Base-by-base conservation (phyloP, 768 basidiomycete species). In the Pleurotus platypus region DNA sequence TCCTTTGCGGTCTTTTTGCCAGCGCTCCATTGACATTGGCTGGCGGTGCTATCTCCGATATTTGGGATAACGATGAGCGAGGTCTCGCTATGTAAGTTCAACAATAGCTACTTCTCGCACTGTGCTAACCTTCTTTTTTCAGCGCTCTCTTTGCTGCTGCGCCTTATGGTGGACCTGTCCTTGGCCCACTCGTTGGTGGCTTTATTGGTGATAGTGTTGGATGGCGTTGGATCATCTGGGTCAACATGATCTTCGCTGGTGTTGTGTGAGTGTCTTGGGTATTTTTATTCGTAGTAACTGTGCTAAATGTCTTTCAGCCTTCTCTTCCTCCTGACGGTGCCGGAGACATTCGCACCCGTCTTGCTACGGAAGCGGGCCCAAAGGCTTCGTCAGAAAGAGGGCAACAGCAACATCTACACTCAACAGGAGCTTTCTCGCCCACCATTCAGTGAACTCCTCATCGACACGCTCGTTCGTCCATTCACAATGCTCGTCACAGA, bases 111-210 rank as follows among this genome's bases (percentile, higher is more conserved):
- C 38, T 40, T 42, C 5, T 9, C 20, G 13, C 18, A 2, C 18
- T 3, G 1, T 5, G 22, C 24, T n/a, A 12, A 42, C 8, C 38
- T n/a, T 54, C 24, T 24, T 30, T 12, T 1, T 27, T 22, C 42
- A 54, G 51, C 42, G 65, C 70, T 15, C 55, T 79, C 3, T 79
- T 78, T 58, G 68, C 73, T 0, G 69, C 72, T 38, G 77, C 66
- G 42, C 76, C 62, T 40, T 78, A 68, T 60, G 70, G 72, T 46
- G 73, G 73, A 8, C 73, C 74, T 7, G 71, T 74, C 1, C 58
- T 78, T 13, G 79, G 78, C 5, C 80, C 80, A 4, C 75, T 82
- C 53, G 71, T 79, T n/a, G 80, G 78, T 54, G 77, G 78, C 11
- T 75, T 75, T 51, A 74, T 77, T 56, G 71, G 75, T 6, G 73